phyloP scores from a whole-genome alignment of 83 land plant species.

The Isoetes engelmannii region DNA sequence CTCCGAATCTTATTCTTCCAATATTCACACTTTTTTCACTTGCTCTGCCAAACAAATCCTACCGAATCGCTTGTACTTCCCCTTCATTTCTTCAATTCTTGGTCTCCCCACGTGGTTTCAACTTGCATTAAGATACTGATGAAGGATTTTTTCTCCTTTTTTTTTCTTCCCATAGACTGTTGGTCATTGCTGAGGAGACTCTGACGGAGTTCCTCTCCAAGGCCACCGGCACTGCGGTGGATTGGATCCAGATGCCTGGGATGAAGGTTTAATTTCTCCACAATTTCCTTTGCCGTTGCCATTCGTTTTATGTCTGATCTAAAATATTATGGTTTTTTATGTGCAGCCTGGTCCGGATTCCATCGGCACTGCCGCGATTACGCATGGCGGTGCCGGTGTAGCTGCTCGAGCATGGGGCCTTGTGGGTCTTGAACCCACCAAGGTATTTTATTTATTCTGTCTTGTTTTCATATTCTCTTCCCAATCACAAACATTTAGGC shows the following conservation, averaged over 20 bases:
- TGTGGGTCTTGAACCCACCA: constrained; percentile 76
- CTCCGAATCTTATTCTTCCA: not conserved
- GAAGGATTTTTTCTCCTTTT: constrained; percentile 1
- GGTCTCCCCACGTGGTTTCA: not conserved
- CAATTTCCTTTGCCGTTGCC: not conserved
- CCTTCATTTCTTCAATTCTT: not conserved
- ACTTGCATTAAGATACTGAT: not conserved
- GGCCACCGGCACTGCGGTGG: constrained; percentile 98
- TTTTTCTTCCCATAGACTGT: constrained; percentile 38
- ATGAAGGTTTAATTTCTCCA: constrained; percentile 67
- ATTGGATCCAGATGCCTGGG: constrained; percentile 99
- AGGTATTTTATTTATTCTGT: constrained; percentile 36
- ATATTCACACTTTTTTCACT: not conserved
- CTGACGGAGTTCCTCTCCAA: constrained; percentile 89
- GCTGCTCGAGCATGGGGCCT: constrained; percentile 95
- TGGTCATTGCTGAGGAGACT: constrained; percentile 92
- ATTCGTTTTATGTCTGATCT: not conserved
- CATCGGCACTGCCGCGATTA: constrained; percentile 80
- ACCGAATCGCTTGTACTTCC: not conserved
- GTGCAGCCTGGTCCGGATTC: constrained; percentile 99
- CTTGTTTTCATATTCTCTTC: not conserved
- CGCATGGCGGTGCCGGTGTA: constrained; percentile 77
- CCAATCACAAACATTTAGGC: too few relatives aligned
- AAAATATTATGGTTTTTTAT: not conserved
- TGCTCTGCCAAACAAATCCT: not conserved